Evolutionary conservation across 1,284 basidiomycete species (phyloP).

Genomic region (Ustilago vetiveriae): DNA sequence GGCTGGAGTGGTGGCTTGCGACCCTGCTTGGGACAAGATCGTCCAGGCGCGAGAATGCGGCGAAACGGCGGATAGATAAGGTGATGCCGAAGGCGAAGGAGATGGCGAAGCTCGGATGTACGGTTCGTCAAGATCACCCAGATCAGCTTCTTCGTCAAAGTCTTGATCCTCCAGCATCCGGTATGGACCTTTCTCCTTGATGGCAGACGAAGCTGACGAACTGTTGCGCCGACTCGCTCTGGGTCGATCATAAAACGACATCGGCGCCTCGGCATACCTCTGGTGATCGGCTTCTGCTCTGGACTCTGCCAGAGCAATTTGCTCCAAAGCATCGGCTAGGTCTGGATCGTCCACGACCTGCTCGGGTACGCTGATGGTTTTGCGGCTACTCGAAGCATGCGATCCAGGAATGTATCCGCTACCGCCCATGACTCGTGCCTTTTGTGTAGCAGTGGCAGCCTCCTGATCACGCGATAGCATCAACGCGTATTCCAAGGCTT

Average conservation of each 20-base stretch:
- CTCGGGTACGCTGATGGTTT: conserved; percentile 20
- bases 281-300: conserved; percentile 28
- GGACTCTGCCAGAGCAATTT: conserved; percentile 52
- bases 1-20: conserved; percentile 23
- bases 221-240: conserved; percentile 8
- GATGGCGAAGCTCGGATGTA: conserved; percentile 35
- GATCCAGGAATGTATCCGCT: conserved; percentile 31
- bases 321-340: conserved; percentile 51
- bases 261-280: conserved; percentile 4
- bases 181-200: conserved; percentile 8
- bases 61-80: conserved; percentile 31
- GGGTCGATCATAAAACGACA: conserved; percentile 18
- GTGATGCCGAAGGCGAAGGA: conserved; percentile 41
- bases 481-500: conserved; percentile 81
- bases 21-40: conserved; percentile 51
- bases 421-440: conserved; percentile 19
- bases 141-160: conserved; percentile 17
- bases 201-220: conserved; percentile 2
- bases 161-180: conserved; percentile 27
- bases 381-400: conserved; percentile 19
- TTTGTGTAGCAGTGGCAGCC: conserved; percentile 53
- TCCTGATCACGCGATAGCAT: conserved; percentile 87
- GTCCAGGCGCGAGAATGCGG: conserved; percentile 56
- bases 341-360: conserved; percentile 41
- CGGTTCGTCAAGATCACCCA: too few relatives aligned